Base-by-base conservation (phyloP, 176 grass and related monocot genomes). In the Eragrostis curvula region DNA sequence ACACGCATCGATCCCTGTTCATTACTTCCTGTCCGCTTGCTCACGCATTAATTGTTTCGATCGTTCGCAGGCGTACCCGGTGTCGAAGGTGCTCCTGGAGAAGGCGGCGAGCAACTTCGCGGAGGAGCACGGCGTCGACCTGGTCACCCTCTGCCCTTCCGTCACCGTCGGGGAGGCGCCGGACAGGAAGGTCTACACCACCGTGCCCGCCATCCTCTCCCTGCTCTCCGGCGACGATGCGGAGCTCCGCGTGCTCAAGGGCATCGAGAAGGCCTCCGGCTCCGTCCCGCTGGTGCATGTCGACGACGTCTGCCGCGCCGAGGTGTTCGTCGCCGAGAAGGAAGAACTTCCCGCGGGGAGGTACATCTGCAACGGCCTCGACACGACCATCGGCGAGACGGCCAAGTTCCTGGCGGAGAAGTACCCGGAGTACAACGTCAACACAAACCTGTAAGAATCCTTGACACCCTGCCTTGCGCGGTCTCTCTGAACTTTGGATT, bases 41-140 rank as follows among this genome's bases (percentile, higher is more conserved):
- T 28, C 24, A 61, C 58, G 12, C 0, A 36, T 36, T 36, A 36
- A 2, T 61, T 61, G 11, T 0, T 23, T 42, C 9, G 16, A 32
- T 4, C 30, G 12, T 8, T 68, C 44, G 52, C 82, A 89, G 90
- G 57, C 76, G 50, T 92, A 92, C 56, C 17, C 76, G 2, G 69
- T 92, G 6, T 92, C 90, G 0, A 92, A 92, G 71, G 84, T 81
- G 41, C n/a, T 92, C 0, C 0, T 73, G 1, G 90, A 92, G 87
- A 82, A 80, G 60, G 90, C 42, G 13, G 87, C 87, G 14, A 7
- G 6, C 25, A 40, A 65, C 21, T 86, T 88, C 56, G 77, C 82
- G 11, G 7, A 14, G 64, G 81, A 86, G 50, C 60, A 86, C 9
- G 29, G 71, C 58, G 2, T 92, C 16, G 68, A 66, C 66, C 77